Conservation (phyloP, 2,329 filamentous ascomycete genomes). For the Ascochyta clinopodiicola region DNA sequence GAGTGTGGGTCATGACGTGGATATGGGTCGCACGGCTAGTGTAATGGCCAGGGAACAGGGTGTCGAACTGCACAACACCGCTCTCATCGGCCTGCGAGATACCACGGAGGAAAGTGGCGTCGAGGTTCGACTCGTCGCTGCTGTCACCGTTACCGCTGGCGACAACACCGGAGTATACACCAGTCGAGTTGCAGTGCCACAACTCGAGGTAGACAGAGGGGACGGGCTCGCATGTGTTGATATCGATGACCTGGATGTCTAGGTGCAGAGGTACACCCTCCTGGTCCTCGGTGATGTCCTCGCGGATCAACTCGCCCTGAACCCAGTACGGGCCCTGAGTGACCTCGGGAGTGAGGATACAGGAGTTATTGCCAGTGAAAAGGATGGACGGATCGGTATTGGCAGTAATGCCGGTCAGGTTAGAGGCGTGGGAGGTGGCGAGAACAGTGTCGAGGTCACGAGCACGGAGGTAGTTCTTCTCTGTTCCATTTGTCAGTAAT, state of each 20-base stretch:
- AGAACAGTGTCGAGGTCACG: constrained; percentile 39
- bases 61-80: constrained; percentile 59
- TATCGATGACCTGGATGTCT: constrained; percentile 62
- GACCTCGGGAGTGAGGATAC: constrained; percentile 43
- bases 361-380: constrained; percentile 43
- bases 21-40: constrained; percentile 44
- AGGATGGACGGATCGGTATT: constrained; percentile 36
- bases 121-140: constrained; percentile 40
- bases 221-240: constrained; percentile 61
- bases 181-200: constrained; percentile 56
- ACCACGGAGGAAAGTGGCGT: constrained; percentile 55
- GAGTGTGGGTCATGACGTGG: constrained; percentile 47
- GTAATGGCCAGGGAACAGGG: constrained; percentile 55
- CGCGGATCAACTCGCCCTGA: constrained; percentile 58
- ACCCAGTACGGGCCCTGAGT: constrained; percentile 52
- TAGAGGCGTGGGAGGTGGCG: constrained; percentile 38
- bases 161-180: constrained; percentile 46
- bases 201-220: constrained; percentile 59
- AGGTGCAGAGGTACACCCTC: constrained; percentile 57
- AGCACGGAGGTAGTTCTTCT: constrained; percentile 35
- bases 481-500: constrained; percentile 21
- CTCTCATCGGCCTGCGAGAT: constrained; percentile 56
- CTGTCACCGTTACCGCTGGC: constrained; percentile 53
- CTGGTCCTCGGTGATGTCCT: constrained; percentile 57
- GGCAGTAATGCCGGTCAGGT: constrained; percentile 37